Conservation (phyloP, 805 yeast species). For the Myxozyma mucilagina region DNA sequence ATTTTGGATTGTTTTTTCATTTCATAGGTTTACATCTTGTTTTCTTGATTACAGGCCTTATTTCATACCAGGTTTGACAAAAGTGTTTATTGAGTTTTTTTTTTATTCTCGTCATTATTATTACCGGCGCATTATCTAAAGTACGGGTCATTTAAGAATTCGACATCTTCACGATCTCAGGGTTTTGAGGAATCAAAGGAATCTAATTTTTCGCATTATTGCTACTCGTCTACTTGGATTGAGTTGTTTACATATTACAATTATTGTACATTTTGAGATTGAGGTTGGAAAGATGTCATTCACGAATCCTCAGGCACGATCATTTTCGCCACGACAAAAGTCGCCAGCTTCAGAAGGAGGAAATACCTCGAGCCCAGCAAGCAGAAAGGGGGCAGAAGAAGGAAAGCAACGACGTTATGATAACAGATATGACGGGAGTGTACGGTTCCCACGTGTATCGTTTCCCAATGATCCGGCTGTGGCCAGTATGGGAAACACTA, state of each 20-base stretch:
- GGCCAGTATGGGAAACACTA: too few relatives aligned
- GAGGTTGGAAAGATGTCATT: not conserved
- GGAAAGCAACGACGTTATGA: not conserved
- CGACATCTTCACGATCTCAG: too few relatives aligned
- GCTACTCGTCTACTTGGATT: not conserved
- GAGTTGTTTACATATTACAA: not conserved
- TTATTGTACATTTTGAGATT: not conserved
- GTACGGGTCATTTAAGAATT: too few relatives aligned
- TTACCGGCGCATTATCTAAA: too few relatives aligned
- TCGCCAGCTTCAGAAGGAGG: conserved; percentile 17
- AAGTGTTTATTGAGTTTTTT: too few relatives aligned
- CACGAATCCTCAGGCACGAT: conserved; percentile 18
- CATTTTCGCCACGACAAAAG: conserved; percentile 24
- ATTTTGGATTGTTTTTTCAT: too few relatives aligned
- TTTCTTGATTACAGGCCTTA: too few relatives aligned
- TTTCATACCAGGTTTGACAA: too few relatives aligned
- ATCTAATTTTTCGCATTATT: not conserved
- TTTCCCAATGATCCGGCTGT: not conserved
- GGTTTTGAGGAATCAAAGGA: too few relatives aligned
- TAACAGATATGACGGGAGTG: not conserved
- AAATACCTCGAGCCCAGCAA: not conserved
- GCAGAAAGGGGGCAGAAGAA: not conserved
- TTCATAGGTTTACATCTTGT: too few relatives aligned
- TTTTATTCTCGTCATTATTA: too few relatives aligned
- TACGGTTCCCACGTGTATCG: not conserved